Conservation (phyloP, 148 eudicot species). For the Rhododendron vialii region DNA sequence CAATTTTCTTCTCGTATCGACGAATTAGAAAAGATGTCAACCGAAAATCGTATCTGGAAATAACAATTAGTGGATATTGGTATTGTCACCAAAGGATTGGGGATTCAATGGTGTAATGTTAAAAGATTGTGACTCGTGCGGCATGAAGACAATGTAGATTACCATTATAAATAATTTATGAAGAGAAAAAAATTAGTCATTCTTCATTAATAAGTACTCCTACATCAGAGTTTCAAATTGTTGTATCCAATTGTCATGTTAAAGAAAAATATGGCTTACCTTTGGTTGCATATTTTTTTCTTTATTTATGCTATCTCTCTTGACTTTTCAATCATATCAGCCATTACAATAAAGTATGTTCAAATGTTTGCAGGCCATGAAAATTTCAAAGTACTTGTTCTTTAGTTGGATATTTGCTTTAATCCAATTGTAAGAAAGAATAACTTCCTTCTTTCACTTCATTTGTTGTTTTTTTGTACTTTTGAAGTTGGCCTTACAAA, state of each 20-base stretch:
- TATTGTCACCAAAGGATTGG: too few species aligned
- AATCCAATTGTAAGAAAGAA: neutral
- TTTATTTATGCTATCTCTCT: neutral
- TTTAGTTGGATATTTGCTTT: neutral
- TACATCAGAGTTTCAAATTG: neutral
- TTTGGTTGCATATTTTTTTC: neutral
- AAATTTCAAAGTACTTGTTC: neutral
- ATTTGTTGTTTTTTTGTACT: neutral
- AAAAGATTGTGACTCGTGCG: too few species aligned
- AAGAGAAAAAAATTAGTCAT: too few species aligned
- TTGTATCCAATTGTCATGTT: neutral
- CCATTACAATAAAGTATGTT: neutral
- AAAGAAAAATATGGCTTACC: neutral
- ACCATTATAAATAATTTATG: too few species aligned
- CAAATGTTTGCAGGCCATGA: neutral
- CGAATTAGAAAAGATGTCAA: too few species aligned
- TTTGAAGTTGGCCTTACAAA: neutral
- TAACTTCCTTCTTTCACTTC: neutral
- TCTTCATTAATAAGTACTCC: too few species aligned
- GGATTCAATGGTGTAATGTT: too few species aligned
- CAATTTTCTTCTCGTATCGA: neutral
- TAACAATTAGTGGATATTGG: too few species aligned
- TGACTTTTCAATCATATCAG: neutral
- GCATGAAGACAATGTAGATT: too few species aligned
- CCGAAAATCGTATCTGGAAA: too few species aligned